A percentile compares a stretch with the other conserved stretches of the same genome.
Conservation (phyloP, 179 eudicot genomes). For the Spinacia oleracea region DNA sequence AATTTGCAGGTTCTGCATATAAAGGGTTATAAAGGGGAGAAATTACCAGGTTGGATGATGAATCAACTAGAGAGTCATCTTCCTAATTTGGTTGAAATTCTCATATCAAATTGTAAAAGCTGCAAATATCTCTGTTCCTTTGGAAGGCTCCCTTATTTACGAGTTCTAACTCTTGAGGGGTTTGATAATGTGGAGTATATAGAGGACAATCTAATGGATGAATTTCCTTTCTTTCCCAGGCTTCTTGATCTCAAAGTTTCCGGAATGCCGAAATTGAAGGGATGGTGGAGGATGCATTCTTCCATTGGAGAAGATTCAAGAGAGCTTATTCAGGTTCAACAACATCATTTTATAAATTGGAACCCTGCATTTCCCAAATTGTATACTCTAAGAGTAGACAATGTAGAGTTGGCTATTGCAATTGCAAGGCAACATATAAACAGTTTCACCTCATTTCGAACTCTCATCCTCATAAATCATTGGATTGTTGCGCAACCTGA, state of each 20-base stretch:
- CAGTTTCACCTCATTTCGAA: too few relatives aligned
- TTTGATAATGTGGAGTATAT: not conserved
- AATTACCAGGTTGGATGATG: slow-evolving; percentile 7
- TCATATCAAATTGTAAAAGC: not conserved
- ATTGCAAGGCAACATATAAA: too few relatives aligned
- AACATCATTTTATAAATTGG: too few relatives aligned
- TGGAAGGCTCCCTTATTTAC: not conserved
- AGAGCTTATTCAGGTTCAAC: not conserved
- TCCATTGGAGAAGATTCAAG: not conserved
- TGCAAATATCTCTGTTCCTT: slow-evolving; percentile 4
- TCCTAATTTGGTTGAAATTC: not conserved
- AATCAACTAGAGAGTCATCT: not conserved
- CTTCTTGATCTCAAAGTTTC: not conserved
- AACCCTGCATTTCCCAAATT: too few relatives aligned
- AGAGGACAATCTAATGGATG: not conserved
- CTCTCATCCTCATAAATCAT: too few relatives aligned
- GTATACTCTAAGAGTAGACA: too few relatives aligned
- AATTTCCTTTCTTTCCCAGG: not conserved
- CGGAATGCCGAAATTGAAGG: not conserved
- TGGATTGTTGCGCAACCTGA: too few relatives aligned
- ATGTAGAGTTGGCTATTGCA: not conserved
- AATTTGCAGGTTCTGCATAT: not conserved
- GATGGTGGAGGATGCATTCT: not conserved
- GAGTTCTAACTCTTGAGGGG: not conserved
- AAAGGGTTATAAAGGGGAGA: not conserved